Percentiles rank a stretch among this genome's conserved stretches.
Conservation (phyloP, 192 early-diverging fungal genomes). For the Coemansia sp. region DNA sequence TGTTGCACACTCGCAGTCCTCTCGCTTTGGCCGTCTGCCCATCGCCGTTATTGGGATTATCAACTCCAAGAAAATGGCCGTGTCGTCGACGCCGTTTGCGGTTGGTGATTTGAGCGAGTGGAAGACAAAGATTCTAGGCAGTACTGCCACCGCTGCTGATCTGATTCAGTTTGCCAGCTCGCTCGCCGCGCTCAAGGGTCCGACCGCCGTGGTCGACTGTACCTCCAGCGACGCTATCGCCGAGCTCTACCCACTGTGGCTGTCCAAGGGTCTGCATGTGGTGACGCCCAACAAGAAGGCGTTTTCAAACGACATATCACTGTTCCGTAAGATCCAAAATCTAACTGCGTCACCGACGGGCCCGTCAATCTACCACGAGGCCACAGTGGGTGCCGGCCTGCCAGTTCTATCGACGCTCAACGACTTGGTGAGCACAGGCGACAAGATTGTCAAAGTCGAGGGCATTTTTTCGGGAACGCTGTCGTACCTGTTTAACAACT, state of each 20-base stretch:
- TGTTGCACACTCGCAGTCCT: constrained; percentile 52
- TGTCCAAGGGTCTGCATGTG: constrained; percentile 75
- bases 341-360: constrained; percentile 50
- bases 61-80: constrained; percentile 71
- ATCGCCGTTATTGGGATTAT: constrained; percentile 76
- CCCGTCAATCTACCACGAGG: constrained; percentile 83
- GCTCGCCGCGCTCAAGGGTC: constrained; percentile 54
- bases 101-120: constrained; percentile 55
- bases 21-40: constrained; percentile 50
- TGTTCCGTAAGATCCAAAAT: constrained; percentile 75
- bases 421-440: constrained; percentile 88
- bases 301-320: constrained; percentile 71
- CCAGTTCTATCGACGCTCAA: constrained; percentile 89
- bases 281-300: constrained; percentile 99
- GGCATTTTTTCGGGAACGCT: constrained; percentile 98
- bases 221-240: constrained; percentile 83
- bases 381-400: constrained; percentile 96
- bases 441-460: constrained; percentile 89
- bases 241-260: constrained; percentile 78
- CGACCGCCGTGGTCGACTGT: constrained; percentile 85
- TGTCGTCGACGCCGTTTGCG: constrained; percentile 53
- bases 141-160: constrained; percentile 40
- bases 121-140: constrained; percentile 52
- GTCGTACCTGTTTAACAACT: constrained; percentile 98
- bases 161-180: constrained; percentile 60